Conservation (phyloP, 148 eudicot species). For the Rhododendron williamsianum region DNA sequence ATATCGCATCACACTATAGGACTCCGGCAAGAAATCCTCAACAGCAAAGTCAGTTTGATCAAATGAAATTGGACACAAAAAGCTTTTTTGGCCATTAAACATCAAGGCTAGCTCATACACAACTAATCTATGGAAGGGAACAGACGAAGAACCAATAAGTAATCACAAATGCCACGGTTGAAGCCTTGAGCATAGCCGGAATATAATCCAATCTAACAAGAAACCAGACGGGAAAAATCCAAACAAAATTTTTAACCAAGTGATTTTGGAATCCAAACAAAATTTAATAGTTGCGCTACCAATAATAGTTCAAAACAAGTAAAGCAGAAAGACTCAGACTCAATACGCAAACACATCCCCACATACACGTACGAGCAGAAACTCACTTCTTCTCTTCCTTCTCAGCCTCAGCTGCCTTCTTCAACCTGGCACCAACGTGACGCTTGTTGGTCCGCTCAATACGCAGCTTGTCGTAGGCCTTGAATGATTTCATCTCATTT, state of each 20-base stretch:
- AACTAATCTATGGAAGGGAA: background rate
- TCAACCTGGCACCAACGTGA: slow-evolving; percentile 41
- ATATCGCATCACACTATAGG: background rate
- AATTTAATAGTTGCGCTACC: background rate
- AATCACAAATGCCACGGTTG: background rate
- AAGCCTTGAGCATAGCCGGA: background rate
- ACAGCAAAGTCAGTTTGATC: background rate
- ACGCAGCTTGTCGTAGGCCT: slow-evolving; percentile 46
- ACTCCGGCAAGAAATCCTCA: background rate
- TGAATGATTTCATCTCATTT: slow-evolving; percentile 45
- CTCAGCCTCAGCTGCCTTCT: slow-evolving; percentile 59
- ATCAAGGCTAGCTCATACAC: background rate
- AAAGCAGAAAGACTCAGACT: background rate
- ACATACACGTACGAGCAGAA: background rate
- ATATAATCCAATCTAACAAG: background rate
- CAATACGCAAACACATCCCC: background rate
- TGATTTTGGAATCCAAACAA: background rate
- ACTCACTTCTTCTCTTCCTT: slow-evolving; percentile 47
- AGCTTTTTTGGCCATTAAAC: background rate
- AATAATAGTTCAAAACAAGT: slow-evolving; percentile 6
- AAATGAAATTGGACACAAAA: background rate
- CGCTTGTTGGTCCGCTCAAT: slow-evolving; percentile 36
- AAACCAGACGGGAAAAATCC: background rate
- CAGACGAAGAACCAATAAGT: background rate
- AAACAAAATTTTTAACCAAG: background rate